phyloP scores from a whole-genome alignment of 2,329 filamentous ascomycete species.

The Aspergillus pseudotamarii region DNA sequence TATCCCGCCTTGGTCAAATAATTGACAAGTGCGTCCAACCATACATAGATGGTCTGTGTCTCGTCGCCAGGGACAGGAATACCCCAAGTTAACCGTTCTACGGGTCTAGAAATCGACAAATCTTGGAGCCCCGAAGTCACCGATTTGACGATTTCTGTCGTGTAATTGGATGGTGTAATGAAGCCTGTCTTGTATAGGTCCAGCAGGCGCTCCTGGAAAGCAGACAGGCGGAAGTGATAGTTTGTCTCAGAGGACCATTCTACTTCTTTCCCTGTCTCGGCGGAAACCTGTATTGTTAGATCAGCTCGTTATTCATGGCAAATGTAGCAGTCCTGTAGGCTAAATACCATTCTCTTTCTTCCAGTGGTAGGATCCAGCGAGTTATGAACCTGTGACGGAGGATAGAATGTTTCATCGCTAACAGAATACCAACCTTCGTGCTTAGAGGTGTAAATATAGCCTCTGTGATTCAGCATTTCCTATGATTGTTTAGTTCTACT shows the following conservation, averaged over 20 bases:
- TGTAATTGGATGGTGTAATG: constrained; percentile 71
- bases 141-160: constrained; percentile 76
- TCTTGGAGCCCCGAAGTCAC: constrained; percentile 80
- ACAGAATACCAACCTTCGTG: constrained; percentile 97
- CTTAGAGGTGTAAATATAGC: constrained; percentile 79
- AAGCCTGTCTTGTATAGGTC: constrained; percentile 81
- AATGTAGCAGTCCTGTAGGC: constrained; percentile 15
- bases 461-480: constrained; percentile 71
- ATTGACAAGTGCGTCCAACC: constrained; percentile 94
- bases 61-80: constrained; percentile 83
- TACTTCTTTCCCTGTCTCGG: constrained; percentile 88
- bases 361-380: constrained; percentile 79
- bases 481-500: constrained; percentile 29
- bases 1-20: constrained; percentile 89
- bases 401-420: constrained; percentile 95
- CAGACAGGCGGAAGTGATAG: constrained; percentile 90
- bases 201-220: constrained; percentile 76
- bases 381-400: constrained; percentile 71
- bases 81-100: constrained; percentile 79
- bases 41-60: constrained; percentile 93
- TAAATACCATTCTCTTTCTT: constrained; percentile 70
- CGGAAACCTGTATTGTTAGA: constrained; percentile 56
- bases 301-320: background rate
- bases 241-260: constrained; percentile 94
- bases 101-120: constrained; percentile 83